Evolutionary conservation across 805 yeast genomes (phyloP), one percentile per base, ranked within the genome.

Genomic region (Monosporozyma solicola): DNA sequence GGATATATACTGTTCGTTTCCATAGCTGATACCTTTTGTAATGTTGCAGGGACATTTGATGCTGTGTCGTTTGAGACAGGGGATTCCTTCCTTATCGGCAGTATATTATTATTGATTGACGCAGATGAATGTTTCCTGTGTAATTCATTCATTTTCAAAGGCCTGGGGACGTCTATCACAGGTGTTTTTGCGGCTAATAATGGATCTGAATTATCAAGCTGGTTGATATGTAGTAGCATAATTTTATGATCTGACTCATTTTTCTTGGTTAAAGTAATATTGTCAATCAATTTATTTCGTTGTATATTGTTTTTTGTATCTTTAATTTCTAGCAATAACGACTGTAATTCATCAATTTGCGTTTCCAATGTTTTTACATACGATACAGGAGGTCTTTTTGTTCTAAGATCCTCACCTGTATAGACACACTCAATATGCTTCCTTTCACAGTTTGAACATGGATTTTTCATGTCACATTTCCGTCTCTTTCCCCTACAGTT

Each of bases 401-500:
- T 75, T 33, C 82, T 62, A 68, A 75, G 66, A 56, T 78, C 82
- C 57, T 67, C 64, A 2, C 70, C 64, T 0, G 72, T 69, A 47
- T 67, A 72, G 22, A 75, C 62, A 60, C 82, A 78, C 37, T 72
- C 75, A n/a, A 68, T 69, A 5, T 68, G 67, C 11, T 71, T 67
- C 54, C 70, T 73, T 25, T 68, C 60, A 57, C 82, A 78, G 54
- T 70, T 71, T 32, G 72, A 61, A 57, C 82, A 78, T 7, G 82
- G 82, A 43, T 60, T 60, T 46, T 70, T 71, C 55, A 69, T 72
- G 58, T 76, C 69, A 60, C 82, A 78, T 58, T 74, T 76, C 51
- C 78, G 72, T 52, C 67, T 54, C 48, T 62, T 53, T 20, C 56
- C 56, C 16, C 68, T 51, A 48, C 68, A 64, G 35, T 52, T 50